Evolutionary conservation across 768 basidiomycete genomes (phyloP), one percentile per base, ranked within the genome.

Genomic region (Amanita subjunquillea): DNA sequence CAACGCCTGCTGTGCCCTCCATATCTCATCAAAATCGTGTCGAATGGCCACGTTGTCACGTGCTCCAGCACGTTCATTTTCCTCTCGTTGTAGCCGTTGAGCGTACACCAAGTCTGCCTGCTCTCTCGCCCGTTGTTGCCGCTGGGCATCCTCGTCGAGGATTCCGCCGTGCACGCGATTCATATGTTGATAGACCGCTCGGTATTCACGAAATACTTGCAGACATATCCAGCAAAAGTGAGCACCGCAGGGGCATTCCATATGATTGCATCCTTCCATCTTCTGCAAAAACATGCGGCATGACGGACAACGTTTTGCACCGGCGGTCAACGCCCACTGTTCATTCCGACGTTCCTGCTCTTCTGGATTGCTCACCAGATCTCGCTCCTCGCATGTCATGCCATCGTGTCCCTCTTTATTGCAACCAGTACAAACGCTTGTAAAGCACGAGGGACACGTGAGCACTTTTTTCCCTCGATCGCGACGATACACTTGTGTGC

Each of bases 201-300:
- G 4, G n/a, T 12, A 22, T 10, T 27, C 27, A 12, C 46, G 36
- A 47, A 80, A 82, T 4, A 66, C 47, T 7, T 62, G 62, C 66
- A 78, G 63, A 53, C 82, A 83, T 6, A 64, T 63, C 82, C 78
- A 80, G 54, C 77, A 79, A 17, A 79, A 70, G 59, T 82, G 78
- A 8, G 69, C 68, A 2, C 72, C 72, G 57, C 79, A 80, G 51
- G 54, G 65, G 59, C 79, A 82, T 1, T 60, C 56, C 66, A 80
- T 74, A 60, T 82, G 79, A 58, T 80, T 78, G 63, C 79, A 82
- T 0, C 79, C 79, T 17, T 67, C 74, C 6, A 56, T 69, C 61
- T 78, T 80, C 60, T 77, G 68, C 40, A 80, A 74, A 59, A 65
- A 68, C 4, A 70, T 63, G 0, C 56, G 57, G 57, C 79, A 82